Evolutionary conservation across 495 filamentous ascomycete genomes (phyloP).

Genomic region (Bacidia rubella): DNA sequence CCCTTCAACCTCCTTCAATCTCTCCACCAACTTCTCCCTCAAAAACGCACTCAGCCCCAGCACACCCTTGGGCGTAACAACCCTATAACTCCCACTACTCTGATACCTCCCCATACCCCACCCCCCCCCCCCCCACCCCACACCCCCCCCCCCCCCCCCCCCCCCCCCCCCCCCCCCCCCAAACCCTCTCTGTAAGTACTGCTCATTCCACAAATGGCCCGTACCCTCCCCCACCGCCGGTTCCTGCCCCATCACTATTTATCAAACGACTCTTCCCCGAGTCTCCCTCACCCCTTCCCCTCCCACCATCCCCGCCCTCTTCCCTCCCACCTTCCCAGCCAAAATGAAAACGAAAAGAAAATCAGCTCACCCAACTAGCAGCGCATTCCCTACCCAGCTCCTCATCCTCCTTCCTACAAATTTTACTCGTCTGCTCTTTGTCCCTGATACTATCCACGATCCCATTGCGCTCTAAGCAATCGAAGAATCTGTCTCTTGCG

Average conservation of each 20-base stretch:
- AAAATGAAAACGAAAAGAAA: neutral
- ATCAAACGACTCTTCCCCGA: neutral
- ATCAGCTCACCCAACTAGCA: constrained; percentile 58
- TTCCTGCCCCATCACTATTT: no score
- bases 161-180: constrained; percentile 27
- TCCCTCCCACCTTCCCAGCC: constrained; percentile 10
- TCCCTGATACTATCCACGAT: constrained; percentile 79
- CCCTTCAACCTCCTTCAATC: constrained; percentile 5
- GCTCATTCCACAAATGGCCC: no score
- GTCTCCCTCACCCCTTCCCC: neutral
- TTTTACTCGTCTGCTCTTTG: constrained; percentile 45
- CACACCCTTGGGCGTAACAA: constrained; percentile 49
- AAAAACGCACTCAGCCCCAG: constrained; percentile 45
- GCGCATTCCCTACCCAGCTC: constrained; percentile 68
- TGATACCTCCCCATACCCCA: constrained; percentile 38
- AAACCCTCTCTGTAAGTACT: constrained; percentile 68
- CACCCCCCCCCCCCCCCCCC: neutral
- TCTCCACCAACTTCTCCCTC: constrained; percentile 40
- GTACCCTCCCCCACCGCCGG: no score
- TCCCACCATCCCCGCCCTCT: constrained; percentile 7
- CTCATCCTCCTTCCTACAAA: constrained; percentile 51
- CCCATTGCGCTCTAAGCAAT: constrained; percentile 63
- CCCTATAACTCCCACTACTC: constrained; percentile 44
- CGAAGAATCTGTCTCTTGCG: constrained; percentile 72
- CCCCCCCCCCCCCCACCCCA: neutral